A percentile compares a stretch with the other conserved stretches of the same genome.
Evolutionary conservation across 2,329 filamentous ascomycete species (phyloP).

Genomic region (Neurospora sp.): DNA sequence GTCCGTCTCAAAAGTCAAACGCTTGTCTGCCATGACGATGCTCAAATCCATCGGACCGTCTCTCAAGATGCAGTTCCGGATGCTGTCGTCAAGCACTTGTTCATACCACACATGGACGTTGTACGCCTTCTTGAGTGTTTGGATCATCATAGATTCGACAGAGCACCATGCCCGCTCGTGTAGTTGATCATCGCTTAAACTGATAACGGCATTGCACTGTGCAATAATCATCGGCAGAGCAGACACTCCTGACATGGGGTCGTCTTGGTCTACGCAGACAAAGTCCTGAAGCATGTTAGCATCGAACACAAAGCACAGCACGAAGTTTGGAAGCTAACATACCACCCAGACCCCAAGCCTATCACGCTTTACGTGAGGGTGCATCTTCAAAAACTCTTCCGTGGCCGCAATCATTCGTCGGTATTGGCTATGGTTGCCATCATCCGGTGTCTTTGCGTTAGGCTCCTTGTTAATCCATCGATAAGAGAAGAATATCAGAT

Average conservation of each 20-base stretch:
- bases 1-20: conserved; percentile 4
- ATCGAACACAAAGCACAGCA: background rate
- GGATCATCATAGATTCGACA: conserved; percentile 25
- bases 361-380: conserved; percentile 15
- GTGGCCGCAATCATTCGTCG: conserved; percentile 21
- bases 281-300: conserved; percentile 20
- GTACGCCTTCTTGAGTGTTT: conserved; percentile 23
- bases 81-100: background rate
- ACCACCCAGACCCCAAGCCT: conserved; percentile 22
- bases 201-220: conserved; percentile 30
- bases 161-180: conserved; percentile 29
- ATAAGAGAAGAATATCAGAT: conserved; percentile 27
- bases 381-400: conserved; percentile 19
- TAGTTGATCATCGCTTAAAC: conserved; percentile 26
- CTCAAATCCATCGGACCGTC: conserved; percentile 1
- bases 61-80: background rate
- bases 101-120: conserved; percentile 23
- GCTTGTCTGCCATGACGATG: conserved; percentile 5
- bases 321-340: conserved; percentile 3
- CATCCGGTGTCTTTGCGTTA: conserved; percentile 17
- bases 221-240: conserved; percentile 27
- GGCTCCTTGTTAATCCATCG: conserved; percentile 21
- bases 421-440: conserved; percentile 23
- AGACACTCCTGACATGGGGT: conserved; percentile 22
- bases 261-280: conserved; percentile 28